Evolutionary conservation across 192 early-diverging fungal genomes (phyloP), one percentile per base, ranked within the genome.

Genomic region (Podila horticola): DNA sequence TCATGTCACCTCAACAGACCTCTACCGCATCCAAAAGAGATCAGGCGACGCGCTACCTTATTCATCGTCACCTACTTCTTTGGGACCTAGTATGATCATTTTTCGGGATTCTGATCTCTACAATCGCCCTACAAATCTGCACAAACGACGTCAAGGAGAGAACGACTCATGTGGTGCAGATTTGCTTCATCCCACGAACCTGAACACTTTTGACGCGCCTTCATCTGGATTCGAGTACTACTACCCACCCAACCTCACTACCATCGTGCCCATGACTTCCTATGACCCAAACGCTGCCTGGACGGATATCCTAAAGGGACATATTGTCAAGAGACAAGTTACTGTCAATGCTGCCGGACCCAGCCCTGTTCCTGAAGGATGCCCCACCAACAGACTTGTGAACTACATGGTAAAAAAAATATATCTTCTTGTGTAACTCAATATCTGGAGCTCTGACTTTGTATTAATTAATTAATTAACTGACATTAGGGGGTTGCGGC

Each of bases 401-500:
- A 76, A 69, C n/a, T 84, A 84, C 60, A 84, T 84, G 83, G 83
- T 73, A 73, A 15, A 4, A n/a, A 30, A 19, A 36, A 17, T 8
- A 15, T 4, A 26, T 30, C 45, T 20, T 58, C 17, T 31, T 58
- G 28, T 64, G 38, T 48, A 41, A 36, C 11, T 20, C 17, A 31
- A n/a, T 22, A 58, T 20, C 10, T 33, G 30, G 6, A 15, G 49
- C 22, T 8, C 65, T 48, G 29, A 66, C 49, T 51, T n/a, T 3
- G 8, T 29, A 22, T 63, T 63, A 17, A 38, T 48, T 48, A 55
- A 60, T 50, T 65, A 15, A 28, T 62, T 67, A 33, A 48, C 51
- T 30, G 79, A 12, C 86, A 89, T 64, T 87, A 91, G 89, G 91
- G 91, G 13, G 91, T 89, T 9, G 93, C 91, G 8, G 92, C 92